Evolutionary conservation across 192 early-diverging fungal genomes (phyloP), one percentile per base, ranked within the genome.

Genomic region (Obelidium mucronatum): DNA sequence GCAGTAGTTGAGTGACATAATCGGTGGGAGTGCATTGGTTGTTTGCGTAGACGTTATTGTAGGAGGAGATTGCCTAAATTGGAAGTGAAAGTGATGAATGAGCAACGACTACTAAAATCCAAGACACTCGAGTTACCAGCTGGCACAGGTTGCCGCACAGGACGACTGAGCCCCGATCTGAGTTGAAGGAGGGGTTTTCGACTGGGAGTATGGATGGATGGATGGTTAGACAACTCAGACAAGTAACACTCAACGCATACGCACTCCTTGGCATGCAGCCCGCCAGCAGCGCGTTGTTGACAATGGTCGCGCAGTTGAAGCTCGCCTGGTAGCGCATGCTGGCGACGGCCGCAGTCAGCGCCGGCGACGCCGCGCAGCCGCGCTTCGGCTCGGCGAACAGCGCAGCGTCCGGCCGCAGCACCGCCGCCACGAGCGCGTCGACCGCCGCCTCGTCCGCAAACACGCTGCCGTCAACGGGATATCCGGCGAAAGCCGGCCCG

Each of bases 21-120:
- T 59, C 3, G 24, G 63, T 65, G 6, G 13, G 8, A 11, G 36
- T 37, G 35, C 63, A 65, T 3, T 35, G 6, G 19, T 30, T 22
- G 22, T 24, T 65, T 65, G 63, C 63, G 31, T 36, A 65, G 30
- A 65, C 34, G 63, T 65, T 65, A 11, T 65, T 13, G 63, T 65
- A 65, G 8, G 13, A 8, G 28, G 31, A 6, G 31, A 37, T 24
- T 5, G 63, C 13, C 63, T 65, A 65, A n/a, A n/a, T n/a, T n/a
- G n/a, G n/a, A n/a, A n/a, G n/a, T n/a, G n/a, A n/a, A n/a, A n/a
- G n/a, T n/a, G n/a, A n/a, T n/a, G n/a, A n/a, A n/a, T n/a, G n/a
- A n/a, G n/a, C n/a, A n/a, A n/a, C n/a, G n/a, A n/a, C n/a, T n/a
- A n/a, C n/a, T n/a, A n/a, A n/a, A n/a, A n/a, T n/a, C n/a, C n/a